Evolutionary conservation across 1,284 basidiomycete species (phyloP).

Genomic region (Cryptococcus depauperatus): DNA sequence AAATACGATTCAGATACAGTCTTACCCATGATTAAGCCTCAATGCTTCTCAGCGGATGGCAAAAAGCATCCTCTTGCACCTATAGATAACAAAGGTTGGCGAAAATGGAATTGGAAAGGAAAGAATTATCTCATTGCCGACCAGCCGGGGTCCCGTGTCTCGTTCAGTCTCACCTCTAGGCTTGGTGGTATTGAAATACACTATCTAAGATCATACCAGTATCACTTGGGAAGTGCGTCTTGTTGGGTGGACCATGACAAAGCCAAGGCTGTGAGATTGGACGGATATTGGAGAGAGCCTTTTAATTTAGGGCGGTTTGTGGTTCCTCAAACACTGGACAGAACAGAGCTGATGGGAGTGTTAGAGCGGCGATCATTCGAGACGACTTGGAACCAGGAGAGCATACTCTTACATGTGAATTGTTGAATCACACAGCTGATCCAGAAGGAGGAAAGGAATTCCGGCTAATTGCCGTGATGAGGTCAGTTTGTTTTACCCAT

Average conservation of each 20-base stretch:
- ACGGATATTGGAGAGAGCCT: slow-evolving; percentile 30
- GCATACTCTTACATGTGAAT: slow-evolving; percentile 31
- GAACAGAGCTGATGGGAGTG: background rate
- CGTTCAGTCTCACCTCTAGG: slow-evolving; percentile 25
- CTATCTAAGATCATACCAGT: slow-evolving; percentile 30
- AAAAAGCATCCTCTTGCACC: slow-evolving; percentile 25
- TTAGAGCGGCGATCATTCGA: slow-evolving; percentile 20
- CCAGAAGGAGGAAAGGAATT: slow-evolving; percentile 36
- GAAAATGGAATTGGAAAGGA: slow-evolving; percentile 32
- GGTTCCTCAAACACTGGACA: background rate
- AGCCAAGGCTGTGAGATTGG: slow-evolving; percentile 14
- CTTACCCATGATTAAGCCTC: slow-evolving; percentile 20
- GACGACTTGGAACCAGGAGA: slow-evolving; percentile 24
- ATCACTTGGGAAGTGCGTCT: slow-evolving; percentile 29
- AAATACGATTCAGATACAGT: slow-evolving; percentile 18
- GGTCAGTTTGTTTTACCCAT: too few species aligned
- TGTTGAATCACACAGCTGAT: slow-evolving; percentile 30
- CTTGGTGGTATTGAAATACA: slow-evolving; percentile 32
- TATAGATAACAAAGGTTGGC: slow-evolving; percentile 28
- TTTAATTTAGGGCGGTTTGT: slow-evolving; percentile 7
- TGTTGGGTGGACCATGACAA: slow-evolving; percentile 37
- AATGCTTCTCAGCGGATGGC: slow-evolving; percentile 30
- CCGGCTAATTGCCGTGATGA: slow-evolving; percentile 38
- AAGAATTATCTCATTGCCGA: slow-evolving; percentile 37
- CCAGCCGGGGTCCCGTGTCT: slow-evolving; percentile 30